Conservation (phyloP, 2,329 filamentous ascomycete species). For the Epichloe hybrida region DNA sequence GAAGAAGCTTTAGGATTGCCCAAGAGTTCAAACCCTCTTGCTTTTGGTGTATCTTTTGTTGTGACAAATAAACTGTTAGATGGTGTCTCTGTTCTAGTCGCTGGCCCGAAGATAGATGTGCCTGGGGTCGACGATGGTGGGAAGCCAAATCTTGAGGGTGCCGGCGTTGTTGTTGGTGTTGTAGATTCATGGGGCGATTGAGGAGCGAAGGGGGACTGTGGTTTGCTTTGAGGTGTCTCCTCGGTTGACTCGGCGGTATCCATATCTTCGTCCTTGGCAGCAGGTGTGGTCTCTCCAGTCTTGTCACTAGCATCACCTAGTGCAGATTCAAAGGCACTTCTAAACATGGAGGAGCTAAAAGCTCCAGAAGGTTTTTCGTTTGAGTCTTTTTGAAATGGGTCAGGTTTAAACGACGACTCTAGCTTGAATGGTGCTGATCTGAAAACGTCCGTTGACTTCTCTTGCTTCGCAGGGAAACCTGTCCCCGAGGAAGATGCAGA, state of each 20-base stretch:
- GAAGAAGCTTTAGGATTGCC: slow-evolving; percentile 8
- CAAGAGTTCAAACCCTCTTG: slow-evolving; percentile 13
- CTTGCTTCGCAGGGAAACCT: slow-evolving; percentile 15
- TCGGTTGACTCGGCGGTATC: slow-evolving; percentile 22
- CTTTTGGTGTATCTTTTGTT: slow-evolving; percentile 15
- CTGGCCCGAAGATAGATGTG: slow-evolving; percentile 22
- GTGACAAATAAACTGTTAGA: slow-evolving; percentile 17
- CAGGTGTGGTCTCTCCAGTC: slow-evolving; percentile 19
- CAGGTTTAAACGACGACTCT: slow-evolving; percentile 52
- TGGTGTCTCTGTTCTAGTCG: slow-evolving; percentile 14
- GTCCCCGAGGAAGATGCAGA: slow-evolving; percentile 11
- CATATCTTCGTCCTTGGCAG: slow-evolving; percentile 41
- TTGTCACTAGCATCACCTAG: slow-evolving; percentile 34
- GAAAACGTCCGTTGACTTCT: slow-evolving; percentile 24
- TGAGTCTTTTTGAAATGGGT: slow-evolving; percentile 47
- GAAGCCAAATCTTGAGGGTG: slow-evolving; percentile 32
- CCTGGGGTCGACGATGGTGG: slow-evolving; percentile 20
- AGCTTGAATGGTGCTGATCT: slow-evolving; percentile 51
- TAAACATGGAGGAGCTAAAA: slow-evolving; percentile 40
- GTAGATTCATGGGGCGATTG: slow-evolving; percentile 21
- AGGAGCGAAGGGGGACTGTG: slow-evolving; percentile 18
- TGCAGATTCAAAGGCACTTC: slow-evolving; percentile 45
- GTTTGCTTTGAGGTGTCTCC: slow-evolving; percentile 24
- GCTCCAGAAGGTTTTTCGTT: slow-evolving; percentile 32
- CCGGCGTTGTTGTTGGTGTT: slow-evolving; percentile 39